A percentile compares a stretch with the other conserved stretches of the same genome.
Evolutionary conservation across 1,284 basidiomycete species (phyloP).

Genomic region (Xerocomus minutiporus): DNA sequence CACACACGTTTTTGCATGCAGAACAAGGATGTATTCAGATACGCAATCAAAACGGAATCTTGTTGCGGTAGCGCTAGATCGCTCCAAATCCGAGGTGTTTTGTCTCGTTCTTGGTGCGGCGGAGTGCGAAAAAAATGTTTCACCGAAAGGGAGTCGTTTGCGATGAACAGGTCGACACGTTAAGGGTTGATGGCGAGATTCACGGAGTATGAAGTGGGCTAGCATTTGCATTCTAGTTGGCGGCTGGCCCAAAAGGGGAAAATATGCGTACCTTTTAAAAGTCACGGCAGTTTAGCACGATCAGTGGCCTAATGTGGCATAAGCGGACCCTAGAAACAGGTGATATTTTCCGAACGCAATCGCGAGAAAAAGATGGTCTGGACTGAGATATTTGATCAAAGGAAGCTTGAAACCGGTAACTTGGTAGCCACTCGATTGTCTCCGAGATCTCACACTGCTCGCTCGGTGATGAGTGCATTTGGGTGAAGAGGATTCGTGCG

Average conservation of each 20-base stretch:
- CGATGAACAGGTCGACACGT: constrained; percentile 10
- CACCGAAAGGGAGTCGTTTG: constrained; percentile 2
- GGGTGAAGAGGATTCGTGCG: constrained; percentile 18
- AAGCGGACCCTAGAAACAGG: constrained; percentile 34
- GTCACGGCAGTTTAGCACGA: constrained; percentile 29
- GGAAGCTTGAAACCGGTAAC: constrained; percentile 25
- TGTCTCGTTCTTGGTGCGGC: background rate
- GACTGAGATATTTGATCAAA: constrained; percentile 29
- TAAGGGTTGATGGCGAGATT: constrained; percentile 20
- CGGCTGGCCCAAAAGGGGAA: constrained; percentile 19
- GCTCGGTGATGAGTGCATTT: constrained; percentile 28
- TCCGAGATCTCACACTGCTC: constrained; percentile 28
- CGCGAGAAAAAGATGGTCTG: constrained; percentile 25
- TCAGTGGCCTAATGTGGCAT: constrained; percentile 24
- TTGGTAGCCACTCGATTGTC: constrained; percentile 35
- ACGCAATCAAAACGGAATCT: background rate
- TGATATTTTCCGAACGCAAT: constrained; percentile 20
- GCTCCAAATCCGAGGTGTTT: background rate
- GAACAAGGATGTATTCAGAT: background rate
- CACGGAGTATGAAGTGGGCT: constrained; percentile 22
- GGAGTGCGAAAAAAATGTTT: constrained; percentile 8
- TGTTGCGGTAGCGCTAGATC: background rate
- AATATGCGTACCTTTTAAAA: constrained; percentile 25
- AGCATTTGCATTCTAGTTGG: constrained; percentile 26
- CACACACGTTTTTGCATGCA: background rate